Percentiles rank a stretch among this genome's conserved stretches.
phyloP scores from a whole-genome alignment of 495 filamentous ascomycete species.

The Daldinia bambusicola region DNA sequence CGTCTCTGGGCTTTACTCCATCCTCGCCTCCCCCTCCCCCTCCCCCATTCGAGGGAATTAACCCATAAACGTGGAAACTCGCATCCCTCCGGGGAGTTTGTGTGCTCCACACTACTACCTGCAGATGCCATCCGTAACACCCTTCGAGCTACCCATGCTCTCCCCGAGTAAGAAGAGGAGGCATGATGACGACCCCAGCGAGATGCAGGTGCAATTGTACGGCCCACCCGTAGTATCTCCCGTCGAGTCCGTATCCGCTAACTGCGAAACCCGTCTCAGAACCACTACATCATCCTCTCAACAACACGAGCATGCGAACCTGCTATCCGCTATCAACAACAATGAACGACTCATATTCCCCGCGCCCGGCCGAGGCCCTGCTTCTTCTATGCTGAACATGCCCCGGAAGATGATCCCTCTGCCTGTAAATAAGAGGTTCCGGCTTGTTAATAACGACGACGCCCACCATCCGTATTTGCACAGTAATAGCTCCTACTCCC shows the following conservation, averaged over 20 bases:
- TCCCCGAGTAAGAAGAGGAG: constrained; percentile 54
- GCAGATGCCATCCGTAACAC: constrained; percentile 44
- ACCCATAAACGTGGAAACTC: constrained; percentile 9
- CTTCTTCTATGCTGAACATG: constrained; percentile 30
- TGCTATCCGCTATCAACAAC: constrained; percentile 39
- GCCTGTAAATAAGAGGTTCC: constrained; percentile 49
- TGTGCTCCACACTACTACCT: constrained; percentile 1
- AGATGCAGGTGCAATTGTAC: constrained; percentile 51
- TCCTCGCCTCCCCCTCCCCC: not conserved
- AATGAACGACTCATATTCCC: constrained; percentile 34
- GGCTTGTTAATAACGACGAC: constrained; percentile 34
- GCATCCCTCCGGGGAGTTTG: not conserved
- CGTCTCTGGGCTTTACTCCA: not conserved
- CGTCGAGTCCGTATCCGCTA: constrained; percentile 24
- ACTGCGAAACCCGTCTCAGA: constrained; percentile 27
- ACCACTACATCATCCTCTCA: constrained; percentile 6
- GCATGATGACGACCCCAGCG: constrained; percentile 49
- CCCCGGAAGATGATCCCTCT: constrained; percentile 50
- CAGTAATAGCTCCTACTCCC: constrained; percentile 20
- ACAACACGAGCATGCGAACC: constrained; percentile 36
- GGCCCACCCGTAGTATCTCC: constrained; percentile 19
- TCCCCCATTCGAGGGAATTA: not conserved
- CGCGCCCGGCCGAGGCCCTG: constrained; percentile 24
- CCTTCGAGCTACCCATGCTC: constrained; percentile 31
- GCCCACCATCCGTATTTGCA: constrained; percentile 24